A percentile compares a stretch with the other conserved stretches of the same genome.
These are phyloP conservation scores for Aureobasidium sp. DNA, from an alignment of 2,329 filamentous ascomycete species.

Conservation along the genomic window DNA sequence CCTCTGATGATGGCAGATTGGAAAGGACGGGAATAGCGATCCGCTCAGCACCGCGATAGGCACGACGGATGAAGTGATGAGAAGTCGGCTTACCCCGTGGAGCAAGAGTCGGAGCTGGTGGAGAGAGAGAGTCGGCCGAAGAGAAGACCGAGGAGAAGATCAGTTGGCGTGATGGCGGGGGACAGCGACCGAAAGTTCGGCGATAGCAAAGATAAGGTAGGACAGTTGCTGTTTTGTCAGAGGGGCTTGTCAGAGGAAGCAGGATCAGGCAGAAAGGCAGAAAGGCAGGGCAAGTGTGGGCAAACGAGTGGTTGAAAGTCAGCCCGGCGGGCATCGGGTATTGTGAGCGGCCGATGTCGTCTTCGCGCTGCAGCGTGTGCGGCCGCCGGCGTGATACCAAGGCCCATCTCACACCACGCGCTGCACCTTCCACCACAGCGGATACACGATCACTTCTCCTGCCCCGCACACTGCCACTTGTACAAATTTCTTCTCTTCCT, in stretches of 20 bases:
- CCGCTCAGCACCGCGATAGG: background rate
- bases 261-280: background rate
- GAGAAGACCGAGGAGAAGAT: slow-evolving; percentile 6
- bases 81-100: slow-evolving; percentile 2
- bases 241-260: background rate
- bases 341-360: slow-evolving; percentile 9
- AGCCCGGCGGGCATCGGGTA: background rate
- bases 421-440: background rate
- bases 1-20: background rate
- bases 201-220: slow-evolving; percentile 10
- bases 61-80: slow-evolving; percentile 6
- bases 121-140: background rate
- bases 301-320: slow-evolving; percentile 8
- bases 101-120: slow-evolving; percentile 1
- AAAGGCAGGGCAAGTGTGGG: background rate
- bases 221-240: background rate
- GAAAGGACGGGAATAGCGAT: background rate
- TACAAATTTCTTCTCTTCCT: slow-evolving; percentile 7
- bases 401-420: slow-evolving; percentile 8
- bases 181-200: background rate
- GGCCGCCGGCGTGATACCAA: slow-evolving; percentile 7
- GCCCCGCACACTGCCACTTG: background rate
- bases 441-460: background rate
- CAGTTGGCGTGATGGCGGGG: background rate
- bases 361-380: background rate